Base-by-base conservation (phyloP, 306 rosid species). In the Cicer bijugum region DNA sequence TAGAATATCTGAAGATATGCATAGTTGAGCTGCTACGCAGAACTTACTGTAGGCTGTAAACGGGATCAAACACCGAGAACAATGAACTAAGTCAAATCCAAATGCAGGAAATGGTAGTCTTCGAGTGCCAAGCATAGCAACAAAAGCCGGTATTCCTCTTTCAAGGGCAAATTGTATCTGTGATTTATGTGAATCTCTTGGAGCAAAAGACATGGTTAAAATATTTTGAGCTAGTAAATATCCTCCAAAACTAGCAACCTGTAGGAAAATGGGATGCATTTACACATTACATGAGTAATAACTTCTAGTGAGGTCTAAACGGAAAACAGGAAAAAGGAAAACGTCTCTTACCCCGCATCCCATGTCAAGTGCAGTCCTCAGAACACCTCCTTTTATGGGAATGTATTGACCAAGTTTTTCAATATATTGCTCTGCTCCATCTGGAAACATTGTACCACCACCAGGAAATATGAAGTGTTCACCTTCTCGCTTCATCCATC, bases 171-270 rank as follows among this genome's bases (percentile, higher is more conserved):
- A 94, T 62, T 94, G 97, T 76, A 94, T 94, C 81, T 94, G 98
- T 74, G 98, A 52, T 86, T 94, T 94, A 84, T 94, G 98, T 1
- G 98, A 94, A 79, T 94, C 98, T 84, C 98, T 88, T 81, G 98
- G 98, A 79, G 98, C 98, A 83, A 94, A 91, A 16, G 97, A 94
- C 85, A 94, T 62, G 3, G 97, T 84, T 59, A 91, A 67, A 80
- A 94, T 91, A 50, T 89, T 83, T 59, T 89, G 82, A 65, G 91
- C 38, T 55, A 94, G 85, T 69, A 91, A 79, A 84, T 81, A 91
- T 38, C 98, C 98, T 45, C 98, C 98, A 81, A 94, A 91, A 85
- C 98, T 94, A 68, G 98, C 98, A 77, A 94, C 98, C 98, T 94
- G 84, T 45, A 45, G 39, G 51, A 73, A 57, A 63, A 38, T 43